phyloP scores from a whole-genome alignment of 108 stramenopile species.

The Epipyxis sp. region DNA sequence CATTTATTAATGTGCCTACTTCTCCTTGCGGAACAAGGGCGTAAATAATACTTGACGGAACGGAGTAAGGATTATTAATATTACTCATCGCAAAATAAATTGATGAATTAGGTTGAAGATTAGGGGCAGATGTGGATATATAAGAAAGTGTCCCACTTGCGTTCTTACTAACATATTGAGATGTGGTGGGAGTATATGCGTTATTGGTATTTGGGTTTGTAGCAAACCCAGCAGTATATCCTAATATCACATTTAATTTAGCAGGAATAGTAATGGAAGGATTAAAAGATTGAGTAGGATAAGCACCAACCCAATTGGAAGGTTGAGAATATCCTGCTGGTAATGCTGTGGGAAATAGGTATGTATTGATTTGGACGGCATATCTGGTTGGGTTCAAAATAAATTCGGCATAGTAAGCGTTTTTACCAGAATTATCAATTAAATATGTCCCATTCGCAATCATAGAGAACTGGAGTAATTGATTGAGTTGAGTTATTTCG shows the following conservation, averaged over 20 bases:
- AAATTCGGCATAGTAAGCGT: background rate
- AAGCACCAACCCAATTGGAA: background rate
- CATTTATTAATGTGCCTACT: background rate
- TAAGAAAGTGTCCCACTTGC: background rate
- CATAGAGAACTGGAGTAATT: background rate
- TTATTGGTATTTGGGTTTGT: background rate
- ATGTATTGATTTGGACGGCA: background rate
- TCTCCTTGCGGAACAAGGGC: background rate
- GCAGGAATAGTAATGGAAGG: background rate
- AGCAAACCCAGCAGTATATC: background rate
- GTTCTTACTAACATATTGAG: background rate
- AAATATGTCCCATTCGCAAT: background rate
- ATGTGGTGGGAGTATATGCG: background rate
- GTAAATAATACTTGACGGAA: background rate
- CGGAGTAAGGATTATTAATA: background rate
- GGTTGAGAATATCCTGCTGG: background rate
- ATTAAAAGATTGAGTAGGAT: background rate
- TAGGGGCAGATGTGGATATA: background rate
- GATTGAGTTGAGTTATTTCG: background rate
- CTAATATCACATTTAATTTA: background rate
- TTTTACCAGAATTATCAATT: background rate
- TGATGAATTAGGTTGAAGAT: background rate
- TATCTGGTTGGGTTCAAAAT: background rate
- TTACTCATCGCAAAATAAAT: background rate
- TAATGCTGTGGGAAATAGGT: background rate